Evolutionary conservation across 2,329 filamentous ascomycete species (phyloP).

Genomic region (Trichoderma harzianum): DNA sequence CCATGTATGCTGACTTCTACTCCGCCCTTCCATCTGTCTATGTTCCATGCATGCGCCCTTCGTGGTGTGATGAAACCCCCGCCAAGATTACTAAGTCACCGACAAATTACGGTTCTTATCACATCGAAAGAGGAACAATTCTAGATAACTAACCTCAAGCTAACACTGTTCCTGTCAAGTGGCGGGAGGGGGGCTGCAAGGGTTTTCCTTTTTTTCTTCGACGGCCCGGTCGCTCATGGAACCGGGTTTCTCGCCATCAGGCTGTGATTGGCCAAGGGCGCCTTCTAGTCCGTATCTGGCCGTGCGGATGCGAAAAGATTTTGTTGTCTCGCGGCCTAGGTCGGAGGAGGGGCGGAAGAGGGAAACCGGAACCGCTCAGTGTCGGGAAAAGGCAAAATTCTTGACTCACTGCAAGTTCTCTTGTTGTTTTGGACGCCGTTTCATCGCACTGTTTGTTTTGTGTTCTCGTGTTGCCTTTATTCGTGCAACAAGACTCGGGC

Average conservation of each 20-base stretch:
- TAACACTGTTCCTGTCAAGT: slow-evolving; percentile 1
- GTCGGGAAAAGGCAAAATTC: background rate
- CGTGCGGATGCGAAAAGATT: slow-evolving; percentile 7
- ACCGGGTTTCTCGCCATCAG: background rate
- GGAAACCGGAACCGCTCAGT: background rate
- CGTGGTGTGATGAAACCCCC: background rate
- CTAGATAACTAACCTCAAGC: background rate
- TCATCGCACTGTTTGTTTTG: background rate
- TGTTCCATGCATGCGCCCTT: background rate
- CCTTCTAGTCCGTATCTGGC: background rate
- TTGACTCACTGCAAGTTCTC: background rate
- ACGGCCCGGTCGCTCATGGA: slow-evolving; percentile 13
- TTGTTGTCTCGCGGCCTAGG: background rate
- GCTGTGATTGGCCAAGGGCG: background rate
- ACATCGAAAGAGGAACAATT: background rate
- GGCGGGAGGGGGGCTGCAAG: slow-evolving; percentile 12
- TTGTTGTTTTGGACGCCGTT: background rate
- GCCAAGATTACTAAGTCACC: background rate
- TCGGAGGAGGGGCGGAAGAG: background rate
- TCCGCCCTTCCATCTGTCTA: background rate
- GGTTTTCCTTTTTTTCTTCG: background rate
- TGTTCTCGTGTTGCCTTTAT: background rate
- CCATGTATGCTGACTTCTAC: background rate
- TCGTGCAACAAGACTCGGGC: background rate
- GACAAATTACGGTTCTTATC: background rate